Percentiles rank a stretch among this genome's conserved stretches.
phyloP scores from a whole-genome alignment of 805 yeast genomes.

The Ogataea wickerhamii region DNA sequence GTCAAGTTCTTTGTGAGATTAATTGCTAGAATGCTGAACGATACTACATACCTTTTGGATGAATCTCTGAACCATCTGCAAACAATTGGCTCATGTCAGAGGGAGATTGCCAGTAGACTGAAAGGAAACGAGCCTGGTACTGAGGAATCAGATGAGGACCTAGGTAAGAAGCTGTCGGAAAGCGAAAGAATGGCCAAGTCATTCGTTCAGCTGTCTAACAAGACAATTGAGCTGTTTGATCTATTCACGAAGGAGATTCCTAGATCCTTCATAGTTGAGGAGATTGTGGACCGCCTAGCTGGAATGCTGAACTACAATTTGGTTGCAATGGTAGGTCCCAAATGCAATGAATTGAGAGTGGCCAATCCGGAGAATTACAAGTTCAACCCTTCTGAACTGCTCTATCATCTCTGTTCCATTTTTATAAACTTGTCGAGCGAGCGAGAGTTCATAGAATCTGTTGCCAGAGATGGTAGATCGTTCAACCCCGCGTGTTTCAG shows the following conservation, averaged over 20 bases:
- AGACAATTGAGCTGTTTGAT: constrained; percentile 74
- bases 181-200: constrained; percentile 79
- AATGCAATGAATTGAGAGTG: constrained; percentile 84
- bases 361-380: constrained; percentile 75
- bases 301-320: constrained; percentile 94
- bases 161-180: constrained; percentile 49
- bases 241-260: constrained; percentile 86
- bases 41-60: constrained; percentile 85
- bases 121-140: constrained; percentile 29
- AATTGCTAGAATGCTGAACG: constrained; percentile 92
- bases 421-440: constrained; percentile 69
- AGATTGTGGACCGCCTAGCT: constrained; percentile 89
- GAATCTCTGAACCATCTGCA: constrained; percentile 80
- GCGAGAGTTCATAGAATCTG: constrained; percentile 67
- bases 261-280: constrained; percentile 77
- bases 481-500: constrained; percentile 63
- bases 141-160: constrained; percentile 61
- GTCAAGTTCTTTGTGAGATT: constrained; percentile 86
- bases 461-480: constrained; percentile 90
- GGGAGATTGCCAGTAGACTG: constrained; percentile 54
- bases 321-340: constrained; percentile 92
- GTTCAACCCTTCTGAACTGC: constrained; percentile 73
- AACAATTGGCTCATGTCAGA: constrained; percentile 72
- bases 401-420: constrained; percentile 68
- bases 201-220: constrained; percentile 76